Evolutionary conservation across 169 alveolate species (phyloP), one percentile per base, ranked within the genome.

Genomic region (Ichthyophthirius multifiliis): DNA sequence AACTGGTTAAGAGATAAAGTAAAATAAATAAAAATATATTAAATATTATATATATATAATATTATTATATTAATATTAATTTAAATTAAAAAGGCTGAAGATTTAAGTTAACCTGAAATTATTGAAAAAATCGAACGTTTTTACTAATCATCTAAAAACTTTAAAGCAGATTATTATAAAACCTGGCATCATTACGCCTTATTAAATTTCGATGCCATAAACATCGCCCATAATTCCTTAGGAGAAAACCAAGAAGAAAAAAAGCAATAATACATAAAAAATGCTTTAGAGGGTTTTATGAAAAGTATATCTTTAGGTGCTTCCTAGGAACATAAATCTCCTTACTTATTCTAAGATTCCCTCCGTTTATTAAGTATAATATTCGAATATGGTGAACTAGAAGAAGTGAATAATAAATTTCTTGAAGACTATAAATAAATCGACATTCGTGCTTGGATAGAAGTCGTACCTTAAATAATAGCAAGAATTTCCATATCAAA

Each of bases 171-270:
- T 10, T 89, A 89, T 76, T 87, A 88, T 41, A 93, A 93, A 83
- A 94, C 96, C 0, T 96, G 98, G 98, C 96, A 95, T 74, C 83
- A 82, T 44, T 96, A 88, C 88, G 97, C 97, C 2, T 76, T 92
- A 37, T 76, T 91, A 43, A 94, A 96, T 76, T 95, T 90, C 79
- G 95, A 93, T 85, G 96, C 92, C 7, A 75, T 87, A 80, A 85
- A 88, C 23, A 82, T 73, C 65, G 83, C 74, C 44, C 65, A 77
- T 65, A 79, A 82, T 31, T 75, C 65, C 27, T 71, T 31, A 18
- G 65, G 46, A 7, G 45, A 35, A 30, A 76, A 65, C n/a, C 41
- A 35, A 47, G 82, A 46, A 34, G 89, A 43, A n/a, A 65, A 82
- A 27, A 44, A 65, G 20, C 83, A 87, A 65, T 41, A 48, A n/a